phyloP scores from a whole-genome alignment of 140 eudicot genomes.

The Eryngium alpinum region DNA sequence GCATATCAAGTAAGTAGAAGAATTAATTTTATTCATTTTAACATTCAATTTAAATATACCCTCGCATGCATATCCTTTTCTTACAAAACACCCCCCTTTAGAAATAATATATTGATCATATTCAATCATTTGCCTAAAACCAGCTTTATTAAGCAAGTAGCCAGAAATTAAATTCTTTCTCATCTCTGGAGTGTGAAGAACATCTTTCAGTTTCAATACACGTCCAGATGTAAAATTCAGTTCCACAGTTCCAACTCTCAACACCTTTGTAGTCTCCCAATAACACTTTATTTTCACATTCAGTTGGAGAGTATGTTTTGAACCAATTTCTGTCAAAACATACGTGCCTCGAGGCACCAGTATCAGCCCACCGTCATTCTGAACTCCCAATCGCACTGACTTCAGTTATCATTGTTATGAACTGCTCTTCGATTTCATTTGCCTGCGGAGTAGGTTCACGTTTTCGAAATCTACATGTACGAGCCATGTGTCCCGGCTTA shows the following conservation, averaged over 20 bases:
- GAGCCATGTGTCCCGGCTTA: background rate
- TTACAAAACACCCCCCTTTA: background rate
- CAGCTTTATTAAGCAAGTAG: too few species aligned
- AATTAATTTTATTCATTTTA: too few species aligned
- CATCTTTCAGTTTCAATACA: background rate
- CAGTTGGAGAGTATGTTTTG: background rate
- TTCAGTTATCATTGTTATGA: background rate
- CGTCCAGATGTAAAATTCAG: background rate
- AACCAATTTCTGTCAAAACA: background rate
- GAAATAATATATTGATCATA: background rate
- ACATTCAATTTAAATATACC: background rate
- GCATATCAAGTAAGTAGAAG: too few species aligned
- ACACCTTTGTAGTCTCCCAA: background rate
- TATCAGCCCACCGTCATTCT: background rate
- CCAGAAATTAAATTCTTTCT: too few species aligned
- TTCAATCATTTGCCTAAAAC: background rate
- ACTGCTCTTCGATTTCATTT: background rate
- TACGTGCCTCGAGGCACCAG: background rate
- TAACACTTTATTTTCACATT: background rate
- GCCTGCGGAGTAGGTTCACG: background rate
- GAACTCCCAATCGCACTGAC: background rate
- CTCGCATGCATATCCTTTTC: background rate
- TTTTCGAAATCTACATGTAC: background rate
- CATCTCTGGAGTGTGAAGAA: too few species aligned
- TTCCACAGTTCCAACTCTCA: background rate